Percentiles rank a stretch among this genome's conserved stretches.
Evolutionary conservation across 1,139 yeast genomes (phyloP).

Genomic region (Candida glucosophila): DNA sequence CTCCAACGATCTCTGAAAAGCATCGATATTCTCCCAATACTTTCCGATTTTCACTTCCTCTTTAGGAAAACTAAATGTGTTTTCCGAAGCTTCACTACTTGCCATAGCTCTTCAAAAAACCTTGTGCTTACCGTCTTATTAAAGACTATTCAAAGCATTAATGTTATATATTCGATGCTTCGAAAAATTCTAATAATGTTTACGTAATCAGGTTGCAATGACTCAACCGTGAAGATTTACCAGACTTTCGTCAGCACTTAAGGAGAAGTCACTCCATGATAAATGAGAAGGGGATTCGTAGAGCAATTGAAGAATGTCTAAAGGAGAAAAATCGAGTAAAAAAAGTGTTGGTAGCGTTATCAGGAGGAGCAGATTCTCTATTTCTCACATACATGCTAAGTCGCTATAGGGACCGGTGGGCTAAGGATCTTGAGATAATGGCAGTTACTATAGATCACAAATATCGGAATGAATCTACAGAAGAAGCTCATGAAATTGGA

Average conservation of each 20-base stretch:
- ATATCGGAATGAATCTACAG: slow-evolving; percentile 35
- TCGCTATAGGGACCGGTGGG: slow-evolving; percentile 16
- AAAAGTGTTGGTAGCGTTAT: slow-evolving; percentile 39
- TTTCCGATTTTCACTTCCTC: slow-evolving; percentile 79
- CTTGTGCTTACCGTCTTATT: too few species aligned
- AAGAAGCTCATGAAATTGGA: slow-evolving; percentile 41
- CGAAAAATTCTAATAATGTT: too few species aligned
- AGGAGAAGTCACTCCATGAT: neutral
- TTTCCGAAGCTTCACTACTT: slow-evolving; percentile 18
- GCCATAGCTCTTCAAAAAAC: too few species aligned
- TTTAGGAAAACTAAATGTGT: slow-evolving; percentile 59
- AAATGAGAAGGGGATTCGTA: slow-evolving; percentile 5
- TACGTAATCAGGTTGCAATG: too few species aligned
- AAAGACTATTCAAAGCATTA: neutral
- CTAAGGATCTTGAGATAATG: slow-evolving; percentile 22
- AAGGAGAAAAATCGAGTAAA: slow-evolving; percentile 7
- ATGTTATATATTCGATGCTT: neutral
- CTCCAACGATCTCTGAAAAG: slow-evolving; percentile 81
- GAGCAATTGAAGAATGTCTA: slow-evolving; percentile 9
- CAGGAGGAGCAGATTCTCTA: slow-evolving; percentile 83
- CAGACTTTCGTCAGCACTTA: too few species aligned
- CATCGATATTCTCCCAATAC: slow-evolving; percentile 85
- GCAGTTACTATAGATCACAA: slow-evolving; percentile 56
- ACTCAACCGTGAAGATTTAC: too few species aligned
- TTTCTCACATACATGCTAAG: slow-evolving; percentile 44